These are phyloP conservation scores for Cryptococcus amylolentus DNA, from an alignment of 1,284 basidiomycete species.

Conservation along the genomic window DNA sequence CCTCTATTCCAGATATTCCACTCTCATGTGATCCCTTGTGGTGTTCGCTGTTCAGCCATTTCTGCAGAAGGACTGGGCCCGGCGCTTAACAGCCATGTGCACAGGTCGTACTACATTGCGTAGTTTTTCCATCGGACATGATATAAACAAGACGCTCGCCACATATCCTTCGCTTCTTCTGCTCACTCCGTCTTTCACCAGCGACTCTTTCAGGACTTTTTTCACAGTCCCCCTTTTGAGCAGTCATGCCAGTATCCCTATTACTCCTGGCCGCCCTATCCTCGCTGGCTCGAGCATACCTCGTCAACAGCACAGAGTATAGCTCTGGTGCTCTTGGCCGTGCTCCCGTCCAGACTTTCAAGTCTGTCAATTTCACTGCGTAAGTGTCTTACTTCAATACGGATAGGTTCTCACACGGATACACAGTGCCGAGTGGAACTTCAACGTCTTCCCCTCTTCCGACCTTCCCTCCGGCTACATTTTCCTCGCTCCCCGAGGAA, in stretches of 20 bases:
- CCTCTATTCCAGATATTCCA: too few relatives aligned
- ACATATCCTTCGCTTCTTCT: background rate
- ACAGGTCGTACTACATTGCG: too few relatives aligned
- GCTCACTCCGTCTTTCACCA: background rate
- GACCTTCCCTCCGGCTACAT: constrained; percentile 13
- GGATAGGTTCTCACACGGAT: background rate
- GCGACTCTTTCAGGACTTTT: background rate
- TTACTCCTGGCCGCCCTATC: background rate
- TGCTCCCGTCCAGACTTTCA: constrained; percentile 24
- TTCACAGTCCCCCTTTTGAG: background rate
- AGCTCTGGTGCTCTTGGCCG: constrained; percentile 16
- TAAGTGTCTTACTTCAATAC: constrained; percentile 6
- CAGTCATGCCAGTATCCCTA: background rate
- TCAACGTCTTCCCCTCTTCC: constrained; percentile 17
- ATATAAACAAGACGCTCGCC: background rate
- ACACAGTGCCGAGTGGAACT: constrained; percentile 20
- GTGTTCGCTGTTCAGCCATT: too few relatives aligned
- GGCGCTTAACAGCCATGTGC: too few relatives aligned
- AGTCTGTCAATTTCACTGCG: constrained; percentile 18
- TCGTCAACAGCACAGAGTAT: constrained; percentile 14
- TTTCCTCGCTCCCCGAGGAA: constrained; percentile 33
- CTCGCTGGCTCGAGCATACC: background rate
- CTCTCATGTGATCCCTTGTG: too few relatives aligned
- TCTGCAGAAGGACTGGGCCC: too few relatives aligned
- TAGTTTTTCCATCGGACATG: too few relatives aligned